phyloP scores from a whole-genome alignment of 176 grass and related monocot genomes.

The Avena insularis region DNA sequence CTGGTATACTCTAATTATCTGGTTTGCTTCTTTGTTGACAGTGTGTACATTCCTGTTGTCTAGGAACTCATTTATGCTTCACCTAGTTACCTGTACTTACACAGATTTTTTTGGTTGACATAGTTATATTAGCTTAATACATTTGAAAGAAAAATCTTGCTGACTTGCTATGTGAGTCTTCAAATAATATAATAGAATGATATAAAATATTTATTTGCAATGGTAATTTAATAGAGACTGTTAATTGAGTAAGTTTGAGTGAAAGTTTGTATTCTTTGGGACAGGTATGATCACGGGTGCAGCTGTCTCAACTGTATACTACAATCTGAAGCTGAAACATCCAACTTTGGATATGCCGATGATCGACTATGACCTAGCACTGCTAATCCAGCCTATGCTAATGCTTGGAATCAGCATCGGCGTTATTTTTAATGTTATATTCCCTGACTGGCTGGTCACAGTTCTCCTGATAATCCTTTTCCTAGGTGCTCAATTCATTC shows the following conservation, averaged over 20 bases:
- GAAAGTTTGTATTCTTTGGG: conserved; percentile 18
- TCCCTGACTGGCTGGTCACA: conserved; percentile 92
- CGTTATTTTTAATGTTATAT: conserved; percentile 85
- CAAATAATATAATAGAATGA: not conserved
- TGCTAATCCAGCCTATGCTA: conserved; percentile 94
- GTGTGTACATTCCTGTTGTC: not conserved
- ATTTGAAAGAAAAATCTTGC: conserved; percentile 27
- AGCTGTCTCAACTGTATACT: conserved; percentile 79
- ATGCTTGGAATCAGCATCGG: conserved; percentile 98
- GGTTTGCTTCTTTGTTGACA: not conserved
- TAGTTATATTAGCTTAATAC: not conserved
- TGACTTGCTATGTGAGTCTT: not conserved
- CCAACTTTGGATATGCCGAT: conserved; percentile 80
- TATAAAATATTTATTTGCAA: not conserved
- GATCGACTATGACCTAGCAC: conserved; percentile 87
- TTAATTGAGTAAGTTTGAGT: not conserved
- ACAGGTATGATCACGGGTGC: conserved; percentile 95
- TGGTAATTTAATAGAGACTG: not conserved
- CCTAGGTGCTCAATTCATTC: conserved; percentile 60
- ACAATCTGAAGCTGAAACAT: conserved; percentile 90
- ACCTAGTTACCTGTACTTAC: not conserved
- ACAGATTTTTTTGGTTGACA: conserved; percentile 19
- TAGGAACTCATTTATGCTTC: conserved; percentile 2
- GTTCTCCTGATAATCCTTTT: conserved; percentile 87
- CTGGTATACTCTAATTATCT: not conserved